These are phyloP conservation scores for Zoysia matrella DNA, from an alignment of 202 grass and related monocot genomes.

Conservation along the genomic window DNA sequence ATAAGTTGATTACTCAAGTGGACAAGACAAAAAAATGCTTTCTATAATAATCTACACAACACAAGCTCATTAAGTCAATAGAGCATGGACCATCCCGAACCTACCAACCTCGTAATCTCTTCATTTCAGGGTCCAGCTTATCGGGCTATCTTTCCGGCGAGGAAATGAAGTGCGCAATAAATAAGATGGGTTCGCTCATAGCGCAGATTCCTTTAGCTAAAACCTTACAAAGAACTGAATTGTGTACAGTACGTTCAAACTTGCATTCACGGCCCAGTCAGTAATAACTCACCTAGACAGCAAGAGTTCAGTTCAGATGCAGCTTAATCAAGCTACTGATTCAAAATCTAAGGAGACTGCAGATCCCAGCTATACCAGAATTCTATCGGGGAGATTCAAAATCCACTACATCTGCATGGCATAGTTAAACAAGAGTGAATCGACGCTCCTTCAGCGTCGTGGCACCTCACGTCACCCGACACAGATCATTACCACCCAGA, in stretches of 20 bases:
- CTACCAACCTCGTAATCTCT: background rate
- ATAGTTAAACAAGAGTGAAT: background rate
- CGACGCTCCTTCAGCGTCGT: background rate
- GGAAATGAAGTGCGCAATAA: background rate
- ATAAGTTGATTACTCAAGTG: slow-evolving; percentile 11
- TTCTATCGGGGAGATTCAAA: background rate
- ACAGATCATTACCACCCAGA: background rate
- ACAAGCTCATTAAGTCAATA: background rate
- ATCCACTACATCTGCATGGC: background rate
- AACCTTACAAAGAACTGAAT: slow-evolving; percentile 10
- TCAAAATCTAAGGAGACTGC: background rate
- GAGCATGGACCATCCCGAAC: background rate
- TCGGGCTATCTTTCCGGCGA: background rate
- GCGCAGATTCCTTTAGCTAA: background rate
- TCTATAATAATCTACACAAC: slow-evolving; percentile 2
- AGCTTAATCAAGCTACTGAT: background rate
- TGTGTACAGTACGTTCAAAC: background rate
- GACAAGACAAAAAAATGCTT: slow-evolving; percentile 6
- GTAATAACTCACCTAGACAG: background rate
- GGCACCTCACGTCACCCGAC: background rate
- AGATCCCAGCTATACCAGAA: background rate
- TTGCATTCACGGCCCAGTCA: background rate
- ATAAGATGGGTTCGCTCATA: background rate
- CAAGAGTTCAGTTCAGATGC: background rate
- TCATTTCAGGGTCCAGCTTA: background rate